Evolutionary conservation across 169 alveolate genomes (phyloP), one percentile per base, ranked within the genome.

Genomic region (Cryptosporidium felis): DNA sequence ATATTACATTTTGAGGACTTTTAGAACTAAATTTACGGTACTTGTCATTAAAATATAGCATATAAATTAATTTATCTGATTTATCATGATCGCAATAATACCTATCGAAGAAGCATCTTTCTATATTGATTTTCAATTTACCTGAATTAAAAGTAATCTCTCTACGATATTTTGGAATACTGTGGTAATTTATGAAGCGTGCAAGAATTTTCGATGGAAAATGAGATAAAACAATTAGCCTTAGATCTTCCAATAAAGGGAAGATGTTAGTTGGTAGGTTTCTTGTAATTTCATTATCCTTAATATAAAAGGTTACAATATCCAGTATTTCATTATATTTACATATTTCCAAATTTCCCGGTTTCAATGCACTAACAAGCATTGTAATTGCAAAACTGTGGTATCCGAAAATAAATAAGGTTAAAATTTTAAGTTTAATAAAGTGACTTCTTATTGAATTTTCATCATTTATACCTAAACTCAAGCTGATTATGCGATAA

Each of bases 321-420:
- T 47, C 42, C 32, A 21, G 12, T 14, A 14, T 14, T 46, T 65
- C 40, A 26, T 26, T 32, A 16, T 46, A 28, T 28, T 56, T 42
- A 0, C 23, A 3, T 6, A 56, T 16, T 4, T n/a, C 45, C 63
- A 12, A 16, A 56, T 23, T 56, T n/a, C 34, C 30, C 63, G 30
- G 23, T 28, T 3, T 56, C n/a, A 14, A 44, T 44, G n/a, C n/a
- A 44, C 51, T 44, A n/a, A 44, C 12, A 0, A 14, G 12, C 51
- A 44, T 14, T 44, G 51, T 23, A 6, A 74, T 61, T 40, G 80
- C 80, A 36, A 40, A 28, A 38, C 40, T 61, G 2, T 18, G 12
- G 5, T 18, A 38, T 14, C 80, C 67, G 38, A 53, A 74, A 36
- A 40, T n/a, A 38, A 74, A 5, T 21, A 74, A 40, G 21, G 85